These are phyloP conservation scores for Oryza glumipatula DNA, from an alignment of 176 grass and related monocot species.

Conservation along the genomic window DNA sequence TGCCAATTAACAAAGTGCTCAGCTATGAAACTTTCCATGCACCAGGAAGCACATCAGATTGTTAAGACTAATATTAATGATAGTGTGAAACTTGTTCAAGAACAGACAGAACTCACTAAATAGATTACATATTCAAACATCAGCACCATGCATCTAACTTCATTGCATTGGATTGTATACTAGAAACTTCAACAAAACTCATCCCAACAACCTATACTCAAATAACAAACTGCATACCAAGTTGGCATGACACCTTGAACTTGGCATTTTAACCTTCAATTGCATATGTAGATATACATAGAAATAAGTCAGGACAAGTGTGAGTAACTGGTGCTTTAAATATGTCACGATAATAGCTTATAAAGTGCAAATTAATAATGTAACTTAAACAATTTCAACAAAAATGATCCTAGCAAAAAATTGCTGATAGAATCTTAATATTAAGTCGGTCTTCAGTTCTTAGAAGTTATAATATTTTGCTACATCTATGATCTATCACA, in stretches of 20 bases:
- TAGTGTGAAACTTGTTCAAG: neutral
- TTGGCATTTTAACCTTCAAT: conserved; percentile 2
- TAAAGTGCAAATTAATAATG: neutral
- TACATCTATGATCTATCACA: conserved; percentile 13
- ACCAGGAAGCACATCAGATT: neutral
- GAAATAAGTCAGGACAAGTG: conserved; percentile 12
- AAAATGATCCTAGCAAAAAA: neutral
- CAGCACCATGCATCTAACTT: neutral
- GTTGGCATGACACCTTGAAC: neutral
- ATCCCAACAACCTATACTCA: neutral
- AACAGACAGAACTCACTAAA: neutral
- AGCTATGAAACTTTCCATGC: neutral
- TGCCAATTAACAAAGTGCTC: neutral
- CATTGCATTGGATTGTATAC: neutral
- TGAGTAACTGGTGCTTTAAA: neutral
- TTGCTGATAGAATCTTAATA: neutral
- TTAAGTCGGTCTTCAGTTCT: conserved; percentile 3
- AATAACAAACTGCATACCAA: neutral
- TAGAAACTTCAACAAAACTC: conserved; percentile 2
- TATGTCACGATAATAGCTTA: neutral
- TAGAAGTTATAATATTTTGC: conserved; percentile 16
- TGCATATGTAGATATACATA: neutral
- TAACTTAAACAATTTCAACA: neutral
- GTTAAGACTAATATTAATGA: neutral
- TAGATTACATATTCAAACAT: conserved; percentile 18